phyloP scores from a whole-genome alignment of 768 basidiomycete species.

The Gloeostereum incarnatum region DNA sequence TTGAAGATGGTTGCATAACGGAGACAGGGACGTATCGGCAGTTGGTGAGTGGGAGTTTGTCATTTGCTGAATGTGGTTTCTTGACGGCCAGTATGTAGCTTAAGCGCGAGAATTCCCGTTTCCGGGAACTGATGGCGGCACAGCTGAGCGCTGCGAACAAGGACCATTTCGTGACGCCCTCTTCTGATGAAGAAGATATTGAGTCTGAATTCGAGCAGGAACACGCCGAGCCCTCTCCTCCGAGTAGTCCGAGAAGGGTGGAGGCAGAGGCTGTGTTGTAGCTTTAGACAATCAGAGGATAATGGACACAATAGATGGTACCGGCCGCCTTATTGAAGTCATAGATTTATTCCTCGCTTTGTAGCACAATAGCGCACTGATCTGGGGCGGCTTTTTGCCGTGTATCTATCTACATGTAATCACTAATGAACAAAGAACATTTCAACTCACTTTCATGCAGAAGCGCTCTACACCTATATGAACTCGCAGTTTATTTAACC shows the following conservation, averaged over 20 bases:
- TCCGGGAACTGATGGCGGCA: slow-evolving; percentile 83
- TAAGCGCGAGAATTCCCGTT: slow-evolving; percentile 63
- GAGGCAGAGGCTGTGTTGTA: not conserved
- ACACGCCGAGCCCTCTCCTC: too few relatives aligned
- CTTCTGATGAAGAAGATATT: not conserved
- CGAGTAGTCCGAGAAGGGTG: not conserved
- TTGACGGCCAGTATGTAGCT: slow-evolving; percentile 39
- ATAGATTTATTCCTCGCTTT: not conserved
- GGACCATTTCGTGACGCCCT: slow-evolving; percentile 12
- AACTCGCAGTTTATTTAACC: too few relatives aligned
- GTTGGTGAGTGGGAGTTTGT: slow-evolving; percentile 56
- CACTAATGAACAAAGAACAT: too few relatives aligned
- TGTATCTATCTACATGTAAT: too few relatives aligned
- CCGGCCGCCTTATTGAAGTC: not conserved
- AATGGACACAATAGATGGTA: not conserved
- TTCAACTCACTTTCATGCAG: too few relatives aligned
- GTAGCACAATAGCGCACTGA: too few relatives aligned
- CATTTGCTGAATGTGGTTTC: too few relatives aligned
- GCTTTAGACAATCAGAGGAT: not conserved
- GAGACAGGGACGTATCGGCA: slow-evolving; percentile 79
- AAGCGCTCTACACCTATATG: too few relatives aligned
- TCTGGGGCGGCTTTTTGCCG: too few relatives aligned
- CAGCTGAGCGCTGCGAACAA: slow-evolving; percentile 53
- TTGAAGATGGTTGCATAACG: slow-evolving; percentile 77
- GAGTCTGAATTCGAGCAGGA: too few relatives aligned